phyloP scores from a whole-genome alignment of 2,329 filamentous ascomycete genomes.

The Fusarium udum region DNA sequence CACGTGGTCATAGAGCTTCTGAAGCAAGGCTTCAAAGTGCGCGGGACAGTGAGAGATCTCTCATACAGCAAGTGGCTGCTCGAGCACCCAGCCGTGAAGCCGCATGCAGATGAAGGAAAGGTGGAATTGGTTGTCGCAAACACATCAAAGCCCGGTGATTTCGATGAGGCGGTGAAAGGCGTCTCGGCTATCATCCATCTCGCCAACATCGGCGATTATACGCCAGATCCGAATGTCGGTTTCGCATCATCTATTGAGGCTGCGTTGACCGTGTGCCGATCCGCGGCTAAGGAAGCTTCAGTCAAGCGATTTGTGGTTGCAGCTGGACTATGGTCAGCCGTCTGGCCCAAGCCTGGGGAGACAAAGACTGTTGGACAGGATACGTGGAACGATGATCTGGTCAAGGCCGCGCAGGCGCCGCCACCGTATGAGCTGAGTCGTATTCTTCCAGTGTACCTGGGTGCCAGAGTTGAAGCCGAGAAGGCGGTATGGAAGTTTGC shows the following conservation, averaged over 20 bases:
- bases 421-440: slow-evolving; percentile 29
- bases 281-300: slow-evolving; percentile 24
- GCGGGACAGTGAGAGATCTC: slow-evolving; percentile 29
- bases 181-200: slow-evolving; percentile 34
- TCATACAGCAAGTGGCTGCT: slow-evolving; percentile 32
- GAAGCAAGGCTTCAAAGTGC: slow-evolving; percentile 33
- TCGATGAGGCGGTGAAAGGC: slow-evolving; percentile 33
- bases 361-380: slow-evolving; percentile 7
- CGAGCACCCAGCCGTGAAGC: slow-evolving; percentile 10
- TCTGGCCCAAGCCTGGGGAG: slow-evolving; percentile 13
- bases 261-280: slow-evolving; percentile 22
- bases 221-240: slow-evolving; percentile 25
- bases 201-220: slow-evolving; percentile 15
- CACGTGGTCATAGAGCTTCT: slow-evolving; percentile 35
- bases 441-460: slow-evolving; percentile 10
- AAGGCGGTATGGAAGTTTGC: slow-evolving; percentile 38
- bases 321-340: slow-evolving; percentile 23
- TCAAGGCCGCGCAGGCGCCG: slow-evolving; percentile 21
- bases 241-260: slow-evolving; percentile 27
- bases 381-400: slow-evolving; percentile 32
- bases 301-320: slow-evolving; percentile 36
- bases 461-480: slow-evolving; percentile 26
- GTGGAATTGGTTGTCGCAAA: slow-evolving; percentile 35
- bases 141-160: slow-evolving; percentile 20
- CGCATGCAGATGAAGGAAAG: slow-evolving; percentile 2